Base-by-base conservation (phyloP, 2,329 filamentous ascomycete genomes). In the Emmonsiellopsis sp. region DNA sequence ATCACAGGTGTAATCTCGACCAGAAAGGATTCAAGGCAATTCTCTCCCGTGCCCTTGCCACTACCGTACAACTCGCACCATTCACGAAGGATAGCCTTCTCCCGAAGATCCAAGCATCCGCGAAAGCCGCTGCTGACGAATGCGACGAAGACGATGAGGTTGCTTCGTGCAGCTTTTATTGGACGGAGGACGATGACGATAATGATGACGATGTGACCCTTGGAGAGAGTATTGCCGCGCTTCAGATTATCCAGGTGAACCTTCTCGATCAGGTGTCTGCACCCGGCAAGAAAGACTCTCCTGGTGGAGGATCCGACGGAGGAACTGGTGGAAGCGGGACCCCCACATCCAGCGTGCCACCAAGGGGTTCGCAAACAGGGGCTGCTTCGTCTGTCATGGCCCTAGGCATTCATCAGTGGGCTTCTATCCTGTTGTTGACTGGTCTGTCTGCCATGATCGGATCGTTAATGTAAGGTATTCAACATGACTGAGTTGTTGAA, bases 21-120 rank as follows among this genome's bases (percentile, higher is more conserved):
- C 85, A 89, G 71, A 78, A 79, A 62, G 82, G 78, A 47, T 90
- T 89, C 80, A 90, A 90, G 71, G 86, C 84, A 9, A 89, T 88
- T 66, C 74, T 88, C 31, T 70, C 81, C 31, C 83, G 86, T 44
- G 90, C 84, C 81, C 69, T 85, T 64, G 76, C 80, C 1, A 72
- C 71, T 14, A 77, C 80, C 1, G 69, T 75, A 6, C 75, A 79
- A 63, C 65, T 84, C 61, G 80, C 77, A 1, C 78, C 82, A 0
- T 74, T 75, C 60, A 79, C 76, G 1, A 73, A 75, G 57, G 67
- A 74, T 48, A 68, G 63, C 4, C 77, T 85, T 56, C 71, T 73
- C 61, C 72, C 75, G 5, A 68, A 82, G n/a, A 66, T 86, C 43
- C 64, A 68, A 34, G 65, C 70, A n/a, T 76, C 72, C 33, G 83